Evolutionary conservation across 2,329 filamentous ascomycete genomes (phyloP).

Genomic region (Fusarium sp.): DNA sequence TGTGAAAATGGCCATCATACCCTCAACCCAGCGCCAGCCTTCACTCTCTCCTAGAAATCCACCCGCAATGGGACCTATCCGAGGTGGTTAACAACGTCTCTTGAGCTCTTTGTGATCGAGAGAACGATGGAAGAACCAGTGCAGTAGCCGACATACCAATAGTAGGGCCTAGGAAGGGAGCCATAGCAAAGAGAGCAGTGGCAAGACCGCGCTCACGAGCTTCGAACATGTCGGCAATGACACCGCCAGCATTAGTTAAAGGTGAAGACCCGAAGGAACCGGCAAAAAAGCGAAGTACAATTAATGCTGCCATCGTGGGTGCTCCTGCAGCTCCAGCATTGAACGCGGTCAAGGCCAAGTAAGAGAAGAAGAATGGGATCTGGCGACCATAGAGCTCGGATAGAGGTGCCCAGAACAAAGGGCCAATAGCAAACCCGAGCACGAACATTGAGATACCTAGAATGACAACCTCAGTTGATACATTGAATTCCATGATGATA

Average conservation of each 20-base stretch:
- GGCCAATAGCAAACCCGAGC: conserved; percentile 70
- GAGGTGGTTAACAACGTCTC: background rate
- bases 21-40: conserved; percentile 74
- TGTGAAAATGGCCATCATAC: conserved; percentile 70
- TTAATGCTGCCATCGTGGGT: conserved; percentile 67
- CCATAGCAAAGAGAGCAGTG: conserved; percentile 69
- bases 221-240: conserved; percentile 72
- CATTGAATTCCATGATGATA: conserved; percentile 65
- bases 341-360: conserved; percentile 68
- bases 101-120: background rate
- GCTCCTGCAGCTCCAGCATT: conserved; percentile 69
- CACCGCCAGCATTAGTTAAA: conserved; percentile 70
- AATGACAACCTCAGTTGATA: conserved; percentile 64
- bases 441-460: conserved; percentile 74
- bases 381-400: conserved; percentile 73
- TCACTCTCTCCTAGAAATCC: conserved; percentile 69
- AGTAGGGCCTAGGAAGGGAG: conserved; percentile 72
- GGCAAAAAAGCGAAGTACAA: conserved; percentile 77
- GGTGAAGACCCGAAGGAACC: conserved; percentile 72
- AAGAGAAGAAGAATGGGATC: conserved; percentile 68
- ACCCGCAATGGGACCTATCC: conserved; percentile 67
- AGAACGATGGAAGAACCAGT: too few species aligned
- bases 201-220: conserved; percentile 66
- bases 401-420: conserved; percentile 73
- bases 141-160: conserved; percentile 50